These are phyloP conservation scores for Clonostachys byssicola DNA, from an alignment of 2,329 filamentous ascomycete genomes.

Conservation along the genomic window DNA sequence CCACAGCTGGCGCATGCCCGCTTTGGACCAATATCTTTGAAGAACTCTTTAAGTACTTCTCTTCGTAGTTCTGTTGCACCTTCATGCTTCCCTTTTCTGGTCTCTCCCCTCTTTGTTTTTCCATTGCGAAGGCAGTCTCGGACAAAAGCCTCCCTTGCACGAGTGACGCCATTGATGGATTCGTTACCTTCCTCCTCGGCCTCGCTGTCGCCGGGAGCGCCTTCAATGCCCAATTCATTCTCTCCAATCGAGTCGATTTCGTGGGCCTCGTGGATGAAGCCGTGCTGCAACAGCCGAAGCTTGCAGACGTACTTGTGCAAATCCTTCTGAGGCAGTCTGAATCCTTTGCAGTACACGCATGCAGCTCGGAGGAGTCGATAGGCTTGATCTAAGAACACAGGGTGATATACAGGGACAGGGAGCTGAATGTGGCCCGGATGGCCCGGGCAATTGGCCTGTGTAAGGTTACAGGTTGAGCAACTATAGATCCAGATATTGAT, in stretches of 20 bases:
- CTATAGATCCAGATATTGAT: conserved; percentile 34
- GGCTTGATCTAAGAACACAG: conserved; percentile 92
- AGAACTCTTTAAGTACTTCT: conserved; percentile 74
- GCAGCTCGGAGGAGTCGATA: conserved; percentile 80
- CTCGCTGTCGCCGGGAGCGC: conserved; percentile 42
- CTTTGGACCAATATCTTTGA: conserved; percentile 65
- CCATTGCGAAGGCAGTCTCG: conserved; percentile 64
- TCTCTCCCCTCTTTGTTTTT: conserved; percentile 40
- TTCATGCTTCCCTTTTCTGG: conserved; percentile 71
- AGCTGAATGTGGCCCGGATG: conserved; percentile 95
- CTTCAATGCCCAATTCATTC: conserved; percentile 26
- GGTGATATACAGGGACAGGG: conserved; percentile 89
- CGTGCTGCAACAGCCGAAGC: conserved; percentile 79
- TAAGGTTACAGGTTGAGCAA: conserved; percentile 89
- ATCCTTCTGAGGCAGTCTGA: conserved; percentile 73
- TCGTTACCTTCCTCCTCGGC: conserved; percentile 60
- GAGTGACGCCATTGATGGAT: conserved; percentile 45
- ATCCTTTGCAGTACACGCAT: conserved; percentile 85
- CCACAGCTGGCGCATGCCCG: conserved; percentile 64
- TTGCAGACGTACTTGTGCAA: conserved; percentile 81
- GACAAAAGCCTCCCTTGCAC: conserved; percentile 63
- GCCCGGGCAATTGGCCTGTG: conserved; percentile 77
- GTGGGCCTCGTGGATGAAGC: conserved; percentile 67
- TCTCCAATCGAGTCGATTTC: conserved; percentile 50
- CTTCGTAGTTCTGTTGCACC: conserved; percentile 74